Base-by-base conservation (phyloP, 2,329 filamentous ascomycete species). In the Penicillium sp. region DNA sequence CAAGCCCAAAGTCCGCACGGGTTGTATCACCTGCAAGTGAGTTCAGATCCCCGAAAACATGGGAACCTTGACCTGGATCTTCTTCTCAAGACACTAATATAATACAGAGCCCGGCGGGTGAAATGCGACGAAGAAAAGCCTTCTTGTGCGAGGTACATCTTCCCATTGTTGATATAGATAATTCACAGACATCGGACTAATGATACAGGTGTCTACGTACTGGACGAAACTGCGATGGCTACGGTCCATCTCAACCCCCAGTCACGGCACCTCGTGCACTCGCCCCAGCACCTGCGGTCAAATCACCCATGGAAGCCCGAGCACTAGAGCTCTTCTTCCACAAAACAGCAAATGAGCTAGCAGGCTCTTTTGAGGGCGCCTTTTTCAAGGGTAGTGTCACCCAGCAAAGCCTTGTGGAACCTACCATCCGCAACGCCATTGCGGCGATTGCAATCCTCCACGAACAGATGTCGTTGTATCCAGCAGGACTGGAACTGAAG, bases 1-100 rank as follows among this genome's bases (percentile, higher is more conserved):
- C 31, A 59, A 54, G 24, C 50, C 49, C 36, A 56, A 59, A 47
- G 55, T 62, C 2, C 58, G 64, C 19, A 89, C 86, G 1, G 86
- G 86, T 39, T 89, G 86, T 73, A 81, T 79, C 66, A 87, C 85
- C 72, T 89, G 86, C 86, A 89, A 89, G 86, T 88, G 79, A 72
- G 86, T 80, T 55, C 41, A 52, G 50, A 31, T 50, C 60, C 50
- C 37, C 36, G 18, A 24, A 33, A 3, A 35, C 33, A 41, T 10
- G 6, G 4, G 19, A 16, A n/a, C 36, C 53, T 50, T 11, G 24
- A 14, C 24, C 27, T 1, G 7, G 27, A 9, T 31, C 33, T 14
- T 9, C 19, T 27, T 33, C 10, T 18, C 31, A 33, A 36, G 41
- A 44, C 60, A 52, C 39, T 55, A 31, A 35, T 58, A 37, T 13